phyloP scores from a whole-genome alignment of 371 early-diverging fungal genomes.

The Circinella umbellata region DNA sequence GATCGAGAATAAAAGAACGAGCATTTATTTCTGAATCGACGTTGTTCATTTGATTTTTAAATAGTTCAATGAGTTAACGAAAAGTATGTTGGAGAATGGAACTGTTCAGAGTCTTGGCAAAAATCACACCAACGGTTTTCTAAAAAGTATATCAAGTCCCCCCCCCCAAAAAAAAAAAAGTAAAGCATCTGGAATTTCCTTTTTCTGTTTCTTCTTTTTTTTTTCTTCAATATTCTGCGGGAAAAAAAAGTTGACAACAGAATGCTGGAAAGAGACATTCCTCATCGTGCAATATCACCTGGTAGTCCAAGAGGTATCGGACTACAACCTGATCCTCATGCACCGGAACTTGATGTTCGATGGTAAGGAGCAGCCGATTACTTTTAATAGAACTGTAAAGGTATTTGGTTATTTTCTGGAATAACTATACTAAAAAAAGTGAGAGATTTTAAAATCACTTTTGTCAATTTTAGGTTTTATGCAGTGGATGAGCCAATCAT shows the following conservation, averaged over 20 bases:
- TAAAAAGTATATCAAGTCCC: neutral
- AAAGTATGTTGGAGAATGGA: too few species aligned
- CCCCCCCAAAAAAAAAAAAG: neutral
- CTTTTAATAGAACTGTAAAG: neutral
- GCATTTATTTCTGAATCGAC: too few species aligned
- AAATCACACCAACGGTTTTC: too few species aligned
- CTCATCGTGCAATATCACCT: constrained; percentile 6
- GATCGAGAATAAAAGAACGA: too few species aligned
- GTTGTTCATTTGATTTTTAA: too few species aligned
- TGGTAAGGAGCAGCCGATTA: constrained; percentile 10
- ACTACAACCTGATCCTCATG: constrained; percentile 24
- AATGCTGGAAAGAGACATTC: constrained; percentile 12
- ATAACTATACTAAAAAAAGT: neutral
- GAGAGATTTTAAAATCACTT: neutral
- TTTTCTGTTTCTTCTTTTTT: neutral
- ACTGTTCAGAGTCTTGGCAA: too few species aligned
- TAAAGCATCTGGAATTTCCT: neutral
- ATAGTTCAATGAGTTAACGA: too few species aligned
- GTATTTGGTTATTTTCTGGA: neutral
- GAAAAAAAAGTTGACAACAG: neutral
- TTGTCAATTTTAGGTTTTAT: constrained; percentile 18
- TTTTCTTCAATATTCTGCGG: neutral
- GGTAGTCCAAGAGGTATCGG: constrained; percentile 18
- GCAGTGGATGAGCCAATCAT: constrained; percentile 19
- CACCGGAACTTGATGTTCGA: constrained; percentile 17